Conservation (phyloP, 257 asterid genomes). For the Lantana camara region DNA sequence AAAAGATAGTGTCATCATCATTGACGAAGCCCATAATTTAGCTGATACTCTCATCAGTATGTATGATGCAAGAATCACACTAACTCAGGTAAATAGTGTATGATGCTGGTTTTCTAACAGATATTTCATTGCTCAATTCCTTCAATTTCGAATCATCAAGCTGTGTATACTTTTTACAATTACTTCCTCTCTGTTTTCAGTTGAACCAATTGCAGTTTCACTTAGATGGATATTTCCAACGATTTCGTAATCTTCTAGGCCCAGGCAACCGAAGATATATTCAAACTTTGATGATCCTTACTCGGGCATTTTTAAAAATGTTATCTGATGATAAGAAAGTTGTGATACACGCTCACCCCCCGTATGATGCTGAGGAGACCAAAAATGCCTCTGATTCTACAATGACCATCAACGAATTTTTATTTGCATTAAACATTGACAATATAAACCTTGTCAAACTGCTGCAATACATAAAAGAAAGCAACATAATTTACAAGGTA, state of each 20-base stretch:
- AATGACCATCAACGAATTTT: conserved; percentile 77
- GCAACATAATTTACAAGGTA: conserved; percentile 88
- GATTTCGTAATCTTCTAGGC: conserved; percentile 78
- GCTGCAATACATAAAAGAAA: conserved; percentile 68
- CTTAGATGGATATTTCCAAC: conserved; percentile 66
- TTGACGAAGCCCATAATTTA: conserved; percentile 98
- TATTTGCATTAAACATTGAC: conserved; percentile 87
- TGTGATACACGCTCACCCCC: conserved; percentile 30
- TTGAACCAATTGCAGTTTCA: conserved; percentile 66
- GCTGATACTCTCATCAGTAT: conserved; percentile 93
- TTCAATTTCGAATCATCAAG: conserved; percentile 7
- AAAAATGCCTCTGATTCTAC: conserved; percentile 47
- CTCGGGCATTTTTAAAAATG: conserved; percentile 58
- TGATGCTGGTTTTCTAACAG: neutral
- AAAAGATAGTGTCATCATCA: conserved; percentile 70
- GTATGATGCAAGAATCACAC: conserved; percentile 79
- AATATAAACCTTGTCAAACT: conserved; percentile 89
- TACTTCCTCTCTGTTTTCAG: conserved; percentile 48
- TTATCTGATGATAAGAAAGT: conserved; percentile 42
- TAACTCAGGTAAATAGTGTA: conserved; percentile 63
- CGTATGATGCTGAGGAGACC: conserved; percentile 41
- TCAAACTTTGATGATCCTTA: conserved; percentile 78
- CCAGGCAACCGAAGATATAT: conserved; percentile 94
- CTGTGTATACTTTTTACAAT: conserved; percentile 24
- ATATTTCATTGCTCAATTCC: conserved; percentile 1